Conservation (phyloP, 2,329 filamentous ascomycete species). For the Onygena corvina region DNA sequence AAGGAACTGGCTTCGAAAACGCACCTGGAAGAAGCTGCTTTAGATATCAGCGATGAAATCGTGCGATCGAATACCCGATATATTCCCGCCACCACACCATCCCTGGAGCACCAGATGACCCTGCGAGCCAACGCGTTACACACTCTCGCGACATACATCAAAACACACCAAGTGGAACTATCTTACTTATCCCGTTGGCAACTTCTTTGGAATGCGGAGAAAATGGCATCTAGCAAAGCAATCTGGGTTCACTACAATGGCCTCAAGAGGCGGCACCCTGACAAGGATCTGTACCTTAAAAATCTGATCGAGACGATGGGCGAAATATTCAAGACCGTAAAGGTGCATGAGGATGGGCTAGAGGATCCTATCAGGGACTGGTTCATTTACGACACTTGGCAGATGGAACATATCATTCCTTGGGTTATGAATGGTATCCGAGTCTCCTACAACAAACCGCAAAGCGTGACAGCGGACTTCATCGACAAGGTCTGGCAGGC, state of each 20-base stretch:
- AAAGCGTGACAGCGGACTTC: constrained; percentile 40
- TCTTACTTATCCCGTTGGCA: constrained; percentile 61
- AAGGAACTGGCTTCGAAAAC: constrained; percentile 54
- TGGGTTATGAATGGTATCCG: constrained; percentile 70
- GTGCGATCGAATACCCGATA: constrained; percentile 63
- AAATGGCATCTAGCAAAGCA: constrained; percentile 63
- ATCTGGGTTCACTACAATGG: constrained; percentile 73
- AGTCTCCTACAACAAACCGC: constrained; percentile 51
- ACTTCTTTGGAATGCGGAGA: constrained; percentile 81
- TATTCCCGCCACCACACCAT: constrained; percentile 59
- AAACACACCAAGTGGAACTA: constrained; percentile 50
- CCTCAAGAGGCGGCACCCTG: constrained; percentile 44
- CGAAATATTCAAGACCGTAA: constrained; percentile 60
- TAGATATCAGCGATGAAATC: constrained; percentile 69
- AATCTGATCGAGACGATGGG: constrained; percentile 66
- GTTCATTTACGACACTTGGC: constrained; percentile 65
- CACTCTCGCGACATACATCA: constrained; percentile 61
- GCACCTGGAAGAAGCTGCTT: constrained; percentile 64
- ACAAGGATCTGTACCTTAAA: constrained; percentile 58
- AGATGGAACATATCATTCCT: constrained; percentile 61
- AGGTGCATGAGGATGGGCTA: constrained; percentile 53
- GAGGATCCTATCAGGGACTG: constrained; percentile 72
- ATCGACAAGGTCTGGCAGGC: constrained; percentile 51
- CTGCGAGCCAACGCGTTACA: constrained; percentile 61
- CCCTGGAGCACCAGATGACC: constrained; percentile 68